Conservation (phyloP, 2,329 filamentous ascomycete genomes). For the Huntiella omanensis region DNA sequence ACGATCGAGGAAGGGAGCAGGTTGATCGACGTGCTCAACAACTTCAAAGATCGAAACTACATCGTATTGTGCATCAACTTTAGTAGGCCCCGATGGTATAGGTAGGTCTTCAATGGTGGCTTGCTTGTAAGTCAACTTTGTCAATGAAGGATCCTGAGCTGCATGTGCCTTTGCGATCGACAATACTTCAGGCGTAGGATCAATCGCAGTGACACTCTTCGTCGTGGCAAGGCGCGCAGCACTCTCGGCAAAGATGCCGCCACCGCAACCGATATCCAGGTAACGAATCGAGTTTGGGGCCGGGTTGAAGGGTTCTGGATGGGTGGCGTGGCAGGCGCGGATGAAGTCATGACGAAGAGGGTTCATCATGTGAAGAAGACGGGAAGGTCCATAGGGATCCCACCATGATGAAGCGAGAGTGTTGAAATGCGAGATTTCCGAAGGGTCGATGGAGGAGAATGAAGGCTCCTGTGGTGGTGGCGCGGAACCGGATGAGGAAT, state of each 20-base stretch:
- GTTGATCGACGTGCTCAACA: constrained; percentile 72
- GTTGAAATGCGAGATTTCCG: constrained; percentile 88
- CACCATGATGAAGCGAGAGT: constrained; percentile 88
- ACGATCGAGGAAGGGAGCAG: constrained; percentile 51
- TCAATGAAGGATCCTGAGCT: constrained; percentile 50
- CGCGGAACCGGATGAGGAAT: constrained; percentile 11
- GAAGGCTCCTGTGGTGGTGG: neutral
- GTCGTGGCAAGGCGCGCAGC: constrained; percentile 51
- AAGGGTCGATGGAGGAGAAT: constrained; percentile 61
- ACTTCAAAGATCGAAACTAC: constrained; percentile 85
- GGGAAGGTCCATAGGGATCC: constrained; percentile 84
- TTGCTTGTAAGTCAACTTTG: constrained; percentile 54
- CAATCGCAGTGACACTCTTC: constrained; percentile 51
- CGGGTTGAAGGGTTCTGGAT: constrained; percentile 24
- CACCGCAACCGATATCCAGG: constrained; percentile 88
- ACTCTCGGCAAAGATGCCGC: constrained; percentile 87
- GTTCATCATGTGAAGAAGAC: constrained; percentile 94
- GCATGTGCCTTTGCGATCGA: constrained; percentile 60
- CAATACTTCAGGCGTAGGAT: constrained; percentile 57
- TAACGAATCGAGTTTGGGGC: constrained; percentile 36
- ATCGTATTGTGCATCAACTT: constrained; percentile 39
- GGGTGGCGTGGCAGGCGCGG: constrained; percentile 41
- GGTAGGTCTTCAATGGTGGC: constrained; percentile 55
- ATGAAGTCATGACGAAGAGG: constrained; percentile 91
- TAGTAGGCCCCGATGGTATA: constrained; percentile 17